These are phyloP conservation scores for Hippophae gyantsensis DNA, from an alignment of 306 rosid genomes.

Conservation along the genomic window DNA sequence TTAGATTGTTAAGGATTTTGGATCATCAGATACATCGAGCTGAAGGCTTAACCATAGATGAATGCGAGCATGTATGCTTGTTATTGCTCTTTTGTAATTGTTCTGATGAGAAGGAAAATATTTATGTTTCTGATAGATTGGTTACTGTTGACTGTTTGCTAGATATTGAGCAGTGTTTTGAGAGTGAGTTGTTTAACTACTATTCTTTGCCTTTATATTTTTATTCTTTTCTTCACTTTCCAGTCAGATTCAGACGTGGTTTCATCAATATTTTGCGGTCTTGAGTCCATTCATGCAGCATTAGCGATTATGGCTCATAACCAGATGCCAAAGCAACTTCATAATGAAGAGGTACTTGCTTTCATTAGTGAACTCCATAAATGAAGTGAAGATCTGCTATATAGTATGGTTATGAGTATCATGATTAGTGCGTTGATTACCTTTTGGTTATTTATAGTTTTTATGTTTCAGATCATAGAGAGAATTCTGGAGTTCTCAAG, in stretches of 20 bases:
- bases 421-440: constrained; percentile 6
- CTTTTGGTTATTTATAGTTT: constrained; percentile 13
- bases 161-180: neutral
- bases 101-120: neutral
- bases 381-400: constrained; percentile 1
- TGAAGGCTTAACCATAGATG: constrained; percentile 86
- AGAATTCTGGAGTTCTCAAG: constrained; percentile 90
- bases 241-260: constrained; percentile 77
- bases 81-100: constrained; percentile 6
- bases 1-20: constrained; percentile 70
- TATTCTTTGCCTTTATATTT: constrained; percentile 8
- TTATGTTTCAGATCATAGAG: constrained; percentile 62
- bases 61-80: constrained; percentile 69
- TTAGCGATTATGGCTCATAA: constrained; percentile 72
- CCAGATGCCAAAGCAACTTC: constrained; percentile 89
- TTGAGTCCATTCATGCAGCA: constrained; percentile 96
- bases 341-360: constrained; percentile 78
- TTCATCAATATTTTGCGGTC: constrained; percentile 62
- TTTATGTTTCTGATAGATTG: too few species aligned
- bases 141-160: neutral
- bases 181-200: neutral
- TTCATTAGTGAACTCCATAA: neutral
- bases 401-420: neutral
- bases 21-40: constrained; percentile 96
- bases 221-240: constrained; percentile 21